phyloP scores from a whole-genome alignment of 2,329 filamentous ascomycete genomes.

The Clarireedia sp. region DNA sequence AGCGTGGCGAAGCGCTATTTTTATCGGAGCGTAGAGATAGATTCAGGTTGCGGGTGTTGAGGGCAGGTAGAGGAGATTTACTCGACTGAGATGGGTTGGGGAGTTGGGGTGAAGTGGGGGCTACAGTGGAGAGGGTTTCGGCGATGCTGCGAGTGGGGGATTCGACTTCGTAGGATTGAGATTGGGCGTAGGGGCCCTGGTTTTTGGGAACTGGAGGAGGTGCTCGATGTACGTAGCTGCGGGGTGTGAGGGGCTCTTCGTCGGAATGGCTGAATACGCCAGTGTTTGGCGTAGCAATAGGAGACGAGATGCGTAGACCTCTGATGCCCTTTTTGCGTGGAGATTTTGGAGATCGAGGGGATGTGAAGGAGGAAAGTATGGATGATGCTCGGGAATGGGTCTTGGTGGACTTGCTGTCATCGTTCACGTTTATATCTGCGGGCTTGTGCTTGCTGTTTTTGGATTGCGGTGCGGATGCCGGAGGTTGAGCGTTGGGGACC shows the following conservation, averaged over 20 bases:
- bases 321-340: slow-evolving; percentile 37
- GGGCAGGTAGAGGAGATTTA: neutral
- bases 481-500: slow-evolving; percentile 20
- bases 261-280: slow-evolving; percentile 49
- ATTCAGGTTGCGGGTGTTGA: slow-evolving; percentile 6
- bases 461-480: slow-evolving; percentile 26
- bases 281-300: slow-evolving; percentile 57
- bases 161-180: slow-evolving; percentile 11
- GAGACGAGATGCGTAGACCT: slow-evolving; percentile 53
- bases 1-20: slow-evolving; percentile 17
- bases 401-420: slow-evolving; percentile 32
- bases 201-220: slow-evolving; percentile 48
- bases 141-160: slow-evolving; percentile 25
- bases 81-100: neutral
- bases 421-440: slow-evolving; percentile 33
- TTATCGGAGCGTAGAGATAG: slow-evolving; percentile 17
- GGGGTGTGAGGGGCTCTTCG: slow-evolving; percentile 48
- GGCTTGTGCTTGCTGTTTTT: slow-evolving; percentile 43
- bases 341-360: slow-evolving; percentile 22
- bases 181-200: slow-evolving; percentile 30
- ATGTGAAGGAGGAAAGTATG: slow-evolving; percentile 53
- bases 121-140: slow-evolving; percentile 19
- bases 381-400: slow-evolving; percentile 50
- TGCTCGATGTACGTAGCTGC: slow-evolving; percentile 49
- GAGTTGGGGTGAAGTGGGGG: slow-evolving; percentile 2